These are phyloP conservation scores for Pulveroboletus sp. DNA, from an alignment of 768 basidiomycete genomes.

Conservation along the genomic window DNA sequence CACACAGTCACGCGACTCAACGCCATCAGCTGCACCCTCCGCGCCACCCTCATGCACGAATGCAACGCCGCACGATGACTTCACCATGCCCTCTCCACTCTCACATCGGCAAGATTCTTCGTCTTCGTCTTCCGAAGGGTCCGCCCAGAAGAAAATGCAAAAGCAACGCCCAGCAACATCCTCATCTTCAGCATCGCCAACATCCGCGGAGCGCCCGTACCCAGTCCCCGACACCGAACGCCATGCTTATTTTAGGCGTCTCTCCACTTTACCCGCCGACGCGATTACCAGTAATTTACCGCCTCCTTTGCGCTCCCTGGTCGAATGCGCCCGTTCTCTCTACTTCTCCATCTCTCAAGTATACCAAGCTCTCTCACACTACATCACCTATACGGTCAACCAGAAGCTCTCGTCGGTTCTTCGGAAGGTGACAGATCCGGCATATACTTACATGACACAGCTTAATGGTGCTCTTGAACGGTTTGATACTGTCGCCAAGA, in stretches of 20 bases:
- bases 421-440: constrained; percentile 80
- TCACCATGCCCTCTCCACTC: constrained; percentile 36
- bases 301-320: constrained; percentile 56
- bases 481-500: constrained; percentile 79
- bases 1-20: constrained; percentile 26
- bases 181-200: constrained; percentile 37
- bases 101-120: constrained; percentile 44
- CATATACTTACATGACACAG: constrained; percentile 72
- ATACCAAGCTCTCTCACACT: constrained; percentile 84
- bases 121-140: constrained; percentile 35
- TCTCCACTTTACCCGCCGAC: constrained; percentile 68
- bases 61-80: constrained; percentile 24
- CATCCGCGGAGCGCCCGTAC: constrained; percentile 31
- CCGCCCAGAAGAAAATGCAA: constrained; percentile 19
- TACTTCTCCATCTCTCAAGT: constrained; percentile 91
- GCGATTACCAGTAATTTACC: constrained; percentile 65
- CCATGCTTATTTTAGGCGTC: constrained; percentile 91
- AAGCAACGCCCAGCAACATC: constrained; percentile 29
- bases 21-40: constrained; percentile 8
- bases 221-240: constrained; percentile 66
- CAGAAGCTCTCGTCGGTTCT: constrained; percentile 79
- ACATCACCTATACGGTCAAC: constrained; percentile 76
- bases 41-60: constrained; percentile 10
- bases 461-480: constrained; percentile 86
- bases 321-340: constrained; percentile 89